These are phyloP conservation scores for Excoecaria cochinchinensis DNA, from an alignment of 345 rosid genomes.

Conservation along the genomic window DNA sequence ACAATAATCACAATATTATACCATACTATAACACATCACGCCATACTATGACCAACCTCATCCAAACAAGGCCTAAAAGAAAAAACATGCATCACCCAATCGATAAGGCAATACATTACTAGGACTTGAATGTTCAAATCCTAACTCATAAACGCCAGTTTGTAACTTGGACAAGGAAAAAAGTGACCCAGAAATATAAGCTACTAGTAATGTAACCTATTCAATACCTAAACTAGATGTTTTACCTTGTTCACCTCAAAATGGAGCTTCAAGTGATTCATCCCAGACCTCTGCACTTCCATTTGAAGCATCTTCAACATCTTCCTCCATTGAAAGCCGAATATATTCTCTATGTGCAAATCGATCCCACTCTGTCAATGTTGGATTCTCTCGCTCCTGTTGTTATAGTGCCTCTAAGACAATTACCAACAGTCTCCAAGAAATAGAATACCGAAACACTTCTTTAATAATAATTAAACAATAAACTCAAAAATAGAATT, in stretches of 20 bases:
- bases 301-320: constrained; percentile 94
- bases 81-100: not conserved
- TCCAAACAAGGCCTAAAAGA: no score
- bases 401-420: constrained; percentile 12
- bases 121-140: not conserved
- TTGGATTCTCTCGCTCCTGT: constrained; percentile 95
- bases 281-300: constrained; percentile 99
- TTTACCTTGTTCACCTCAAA: constrained; percentile 52
- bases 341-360: constrained; percentile 98
- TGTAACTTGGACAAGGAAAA: not conserved
- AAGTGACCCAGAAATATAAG: not conserved
- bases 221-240: not conserved
- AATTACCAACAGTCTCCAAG: constrained; percentile 17
- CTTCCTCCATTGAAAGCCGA: constrained; percentile 98
- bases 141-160: not conserved
- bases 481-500: not conserved
- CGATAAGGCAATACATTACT: not conserved
- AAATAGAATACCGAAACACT: constrained; percentile 3
- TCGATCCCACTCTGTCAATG: constrained; percentile 97
- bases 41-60: no score
- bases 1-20: no score
- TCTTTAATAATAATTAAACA: constrained; percentile 5
- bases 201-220: not conserved
- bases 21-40: no score
- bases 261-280: constrained; percentile 95